phyloP scores from a whole-genome alignment of 257 asterid species.

The Anisodus tanguticus region DNA sequence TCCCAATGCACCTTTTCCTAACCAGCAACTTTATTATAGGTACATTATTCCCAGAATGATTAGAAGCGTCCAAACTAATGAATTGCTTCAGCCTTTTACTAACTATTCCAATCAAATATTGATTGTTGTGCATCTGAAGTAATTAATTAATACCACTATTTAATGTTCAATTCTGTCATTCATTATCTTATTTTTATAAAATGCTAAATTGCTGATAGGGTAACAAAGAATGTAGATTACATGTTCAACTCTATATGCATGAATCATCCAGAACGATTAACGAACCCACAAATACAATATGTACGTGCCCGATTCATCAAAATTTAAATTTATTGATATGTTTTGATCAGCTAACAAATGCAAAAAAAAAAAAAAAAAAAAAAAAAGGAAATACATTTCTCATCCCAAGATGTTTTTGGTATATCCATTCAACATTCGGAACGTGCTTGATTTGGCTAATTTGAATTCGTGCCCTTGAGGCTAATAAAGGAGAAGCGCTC shows the following conservation, averaged over 20 bases:
- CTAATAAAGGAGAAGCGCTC: too few relatives aligned
- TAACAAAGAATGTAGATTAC: too few relatives aligned
- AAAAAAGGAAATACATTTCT: too few relatives aligned
- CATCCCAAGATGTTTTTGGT: too few relatives aligned
- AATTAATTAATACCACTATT: background rate
- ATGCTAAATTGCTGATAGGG: background rate
- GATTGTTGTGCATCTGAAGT: background rate
- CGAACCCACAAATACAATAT: too few relatives aligned
- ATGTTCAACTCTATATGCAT: too few relatives aligned
- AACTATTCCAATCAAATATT: slow-evolving; percentile 10
- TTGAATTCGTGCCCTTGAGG: too few relatives aligned
- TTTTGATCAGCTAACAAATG: background rate
- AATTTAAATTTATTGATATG: background rate
- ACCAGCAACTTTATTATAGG: background rate
- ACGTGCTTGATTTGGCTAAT: too few relatives aligned
- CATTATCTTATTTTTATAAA: background rate
- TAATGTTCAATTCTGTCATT: slow-evolving; percentile 3
- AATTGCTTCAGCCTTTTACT: background rate
- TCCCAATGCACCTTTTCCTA: slow-evolving; percentile 20
- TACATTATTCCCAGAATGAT: slow-evolving; percentile 30
- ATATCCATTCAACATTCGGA: too few relatives aligned
- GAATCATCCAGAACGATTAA: too few relatives aligned
- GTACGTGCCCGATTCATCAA: too few relatives aligned
- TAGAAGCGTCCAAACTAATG: slow-evolving; percentile 29
- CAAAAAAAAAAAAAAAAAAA: too few relatives aligned